phyloP scores from a whole-genome alignment of 192 early-diverging fungal species.

The Coemansia biformis region DNA sequence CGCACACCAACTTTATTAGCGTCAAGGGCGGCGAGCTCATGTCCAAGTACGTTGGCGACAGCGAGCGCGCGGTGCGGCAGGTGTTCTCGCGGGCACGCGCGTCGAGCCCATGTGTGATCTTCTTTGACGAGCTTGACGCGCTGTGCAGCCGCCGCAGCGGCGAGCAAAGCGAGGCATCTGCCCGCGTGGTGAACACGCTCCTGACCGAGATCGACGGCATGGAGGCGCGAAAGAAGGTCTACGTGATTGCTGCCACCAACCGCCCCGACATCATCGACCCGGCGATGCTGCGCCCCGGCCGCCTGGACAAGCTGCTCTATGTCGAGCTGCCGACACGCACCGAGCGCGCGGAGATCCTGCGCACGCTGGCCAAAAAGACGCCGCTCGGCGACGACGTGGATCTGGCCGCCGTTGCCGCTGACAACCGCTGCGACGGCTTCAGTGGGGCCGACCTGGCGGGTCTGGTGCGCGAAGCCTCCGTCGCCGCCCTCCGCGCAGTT shows the following conservation, averaged over 20 bases:
- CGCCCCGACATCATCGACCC: constrained; percentile 97
- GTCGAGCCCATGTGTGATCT: constrained; percentile 93
- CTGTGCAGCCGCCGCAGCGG: constrained; percentile 88
- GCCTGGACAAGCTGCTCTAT: constrained; percentile 96
- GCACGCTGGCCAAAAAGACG: constrained; percentile 64
- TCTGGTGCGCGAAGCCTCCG: constrained; percentile 73
- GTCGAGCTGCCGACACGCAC: constrained; percentile 80
- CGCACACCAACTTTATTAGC: constrained; percentile 95
- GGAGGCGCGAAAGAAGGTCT: constrained; percentile 81
- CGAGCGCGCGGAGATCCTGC: constrained; percentile 82
- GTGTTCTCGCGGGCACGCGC: constrained; percentile 92
- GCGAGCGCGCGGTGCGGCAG: constrained; percentile 90
- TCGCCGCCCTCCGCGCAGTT: constrained; percentile 64
- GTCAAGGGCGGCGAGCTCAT: constrained; percentile 97
- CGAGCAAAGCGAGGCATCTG: constrained; percentile 75
- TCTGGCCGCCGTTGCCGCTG: constrained; percentile 55
- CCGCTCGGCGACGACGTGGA: constrained; percentile 63
- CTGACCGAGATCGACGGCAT: constrained; percentile 96
- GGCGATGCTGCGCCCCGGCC: constrained; percentile 95
- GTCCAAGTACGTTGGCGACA: constrained; percentile 99
- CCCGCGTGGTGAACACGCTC: constrained; percentile 95
- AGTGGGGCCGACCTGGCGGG: constrained; percentile 76
- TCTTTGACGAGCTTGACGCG: constrained; percentile 98
- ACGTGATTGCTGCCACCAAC: constrained; percentile 97
- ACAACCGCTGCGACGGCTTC: constrained; percentile 64